Evolutionary conservation across 2,329 filamentous ascomycete species (phyloP).

Genomic region (Cytospora leucostoma): DNA sequence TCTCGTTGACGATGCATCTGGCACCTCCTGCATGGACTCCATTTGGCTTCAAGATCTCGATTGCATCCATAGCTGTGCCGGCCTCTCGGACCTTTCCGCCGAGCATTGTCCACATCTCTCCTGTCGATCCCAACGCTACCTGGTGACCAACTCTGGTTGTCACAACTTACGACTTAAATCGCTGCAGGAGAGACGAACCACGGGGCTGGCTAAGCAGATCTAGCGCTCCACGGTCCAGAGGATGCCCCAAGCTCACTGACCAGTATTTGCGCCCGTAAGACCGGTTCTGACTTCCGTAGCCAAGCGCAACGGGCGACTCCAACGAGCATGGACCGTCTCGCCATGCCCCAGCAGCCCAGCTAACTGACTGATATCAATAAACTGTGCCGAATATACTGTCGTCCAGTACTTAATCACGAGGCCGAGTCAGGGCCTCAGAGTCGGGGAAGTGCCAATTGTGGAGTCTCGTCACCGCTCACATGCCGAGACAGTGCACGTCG

Average conservation of each 20-base stretch:
- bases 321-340: slow-evolving; percentile 21
- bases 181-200: slow-evolving; percentile 1
- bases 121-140: background rate
- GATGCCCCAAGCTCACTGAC: background rate
- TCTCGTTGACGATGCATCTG: background rate
- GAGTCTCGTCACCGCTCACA: slow-evolving; percentile 26
- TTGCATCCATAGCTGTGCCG: background rate
- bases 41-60: background rate
- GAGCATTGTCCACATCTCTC: background rate
- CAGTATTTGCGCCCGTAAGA: background rate
- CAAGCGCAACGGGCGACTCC: slow-evolving; percentile 16
- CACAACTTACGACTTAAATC: background rate
- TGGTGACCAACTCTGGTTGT: background rate
- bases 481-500: slow-evolving; percentile 8
- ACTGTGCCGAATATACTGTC: slow-evolving; percentile 11
- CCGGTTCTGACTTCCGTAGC: slow-evolving; percentile 11
- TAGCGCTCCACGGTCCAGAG: background rate
- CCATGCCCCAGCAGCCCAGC: slow-evolving; percentile 11
- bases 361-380: slow-evolving; percentile 18
- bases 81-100: background rate
- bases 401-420: background rate
- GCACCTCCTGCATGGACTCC: background rate
- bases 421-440: slow-evolving; percentile 9
- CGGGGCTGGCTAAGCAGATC: background rate
- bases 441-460: slow-evolving; percentile 17